Evolutionary conservation across 495 filamentous ascomycete species (phyloP).

Genomic region (Glonium stellatum): DNA sequence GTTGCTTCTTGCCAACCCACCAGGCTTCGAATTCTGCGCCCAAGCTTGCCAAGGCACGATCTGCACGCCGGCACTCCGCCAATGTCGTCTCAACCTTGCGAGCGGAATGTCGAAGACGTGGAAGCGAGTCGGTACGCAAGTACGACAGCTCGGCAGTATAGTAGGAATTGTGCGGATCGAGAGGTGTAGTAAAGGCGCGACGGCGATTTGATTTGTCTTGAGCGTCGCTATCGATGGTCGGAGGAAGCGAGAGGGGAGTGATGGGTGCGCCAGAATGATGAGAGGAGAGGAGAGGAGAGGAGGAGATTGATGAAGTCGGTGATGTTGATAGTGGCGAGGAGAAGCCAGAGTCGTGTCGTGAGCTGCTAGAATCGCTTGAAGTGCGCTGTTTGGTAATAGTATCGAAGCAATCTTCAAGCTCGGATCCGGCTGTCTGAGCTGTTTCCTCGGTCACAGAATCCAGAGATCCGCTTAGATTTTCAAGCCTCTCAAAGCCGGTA

Average conservation of each 20-base stretch:
- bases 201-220: conserved; percentile 9
- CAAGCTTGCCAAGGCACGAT: not conserved
- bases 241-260: conserved; percentile 14
- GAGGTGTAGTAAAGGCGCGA: conserved; percentile 21
- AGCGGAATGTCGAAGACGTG: conserved; percentile 23
- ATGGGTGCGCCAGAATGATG: conserved; percentile 3
- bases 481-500: conserved; percentile 27
- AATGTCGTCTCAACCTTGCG: conserved; percentile 15
- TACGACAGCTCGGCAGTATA: conserved; percentile 22
- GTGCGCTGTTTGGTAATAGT: conserved; percentile 4
- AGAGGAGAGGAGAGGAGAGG: conserved; percentile 6
- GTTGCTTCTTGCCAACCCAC: conserved; percentile 19
- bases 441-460: not conserved
- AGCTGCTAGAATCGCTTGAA: conserved; percentile 13
- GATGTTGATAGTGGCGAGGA: conserved; percentile 5
- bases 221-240: not conserved
- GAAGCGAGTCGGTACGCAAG: conserved; percentile 23
- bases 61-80: conserved; percentile 14
- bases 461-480: conserved; percentile 9
- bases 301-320: conserved; percentile 3
- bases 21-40: conserved; percentile 16
- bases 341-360: not conserved
- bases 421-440: not conserved
- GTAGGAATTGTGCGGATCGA: conserved; percentile 21
- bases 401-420: conserved; percentile 1